A percentile compares a stretch with the other conserved stretches of the same genome.
phyloP scores from a whole-genome alignment of 371 early-diverging fungal genomes.

The Apophysomyces sp. region DNA sequence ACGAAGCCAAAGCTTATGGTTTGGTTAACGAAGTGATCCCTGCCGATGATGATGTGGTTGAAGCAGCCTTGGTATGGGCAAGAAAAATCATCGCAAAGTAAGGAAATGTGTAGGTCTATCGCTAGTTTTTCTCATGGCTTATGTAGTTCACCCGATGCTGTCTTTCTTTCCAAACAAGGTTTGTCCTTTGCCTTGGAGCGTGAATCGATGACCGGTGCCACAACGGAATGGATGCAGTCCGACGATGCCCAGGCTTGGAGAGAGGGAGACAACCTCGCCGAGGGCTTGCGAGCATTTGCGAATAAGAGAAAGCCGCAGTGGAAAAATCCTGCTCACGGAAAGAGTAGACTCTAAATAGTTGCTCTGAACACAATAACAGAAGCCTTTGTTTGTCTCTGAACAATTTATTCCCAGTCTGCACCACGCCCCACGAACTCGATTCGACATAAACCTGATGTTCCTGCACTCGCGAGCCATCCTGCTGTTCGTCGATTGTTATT shows the following conservation, averaged over 20 bases:
- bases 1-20: constrained; percentile 44
- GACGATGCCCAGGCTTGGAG: constrained; percentile 40
- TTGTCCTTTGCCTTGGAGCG: constrained; percentile 39
- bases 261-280: constrained; percentile 34
- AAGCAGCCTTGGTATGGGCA: constrained; percentile 35
- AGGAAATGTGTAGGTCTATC: neutral
- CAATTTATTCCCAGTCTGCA: neutral
- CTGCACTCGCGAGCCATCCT: constrained; percentile 18
- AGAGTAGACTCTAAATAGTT: constrained; percentile 27
- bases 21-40: constrained; percentile 47
- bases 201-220: constrained; percentile 35
- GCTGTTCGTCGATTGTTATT: constrained; percentile 7
- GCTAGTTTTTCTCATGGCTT: neutral
- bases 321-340: constrained; percentile 30
- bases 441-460: constrained; percentile 16
- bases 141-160: constrained; percentile 45
- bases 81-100: constrained; percentile 42
- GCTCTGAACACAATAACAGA: too few species aligned
- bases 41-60: constrained; percentile 30
- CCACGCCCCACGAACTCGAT: constrained; percentile 22
- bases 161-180: constrained; percentile 44
- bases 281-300: constrained; percentile 43
- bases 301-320: constrained; percentile 36
- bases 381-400: too few species aligned
- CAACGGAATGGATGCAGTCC: constrained; percentile 32